phyloP scores from a whole-genome alignment of 2,329 filamentous ascomycete genomes.

The Torrubiellomyces zombiae region DNA sequence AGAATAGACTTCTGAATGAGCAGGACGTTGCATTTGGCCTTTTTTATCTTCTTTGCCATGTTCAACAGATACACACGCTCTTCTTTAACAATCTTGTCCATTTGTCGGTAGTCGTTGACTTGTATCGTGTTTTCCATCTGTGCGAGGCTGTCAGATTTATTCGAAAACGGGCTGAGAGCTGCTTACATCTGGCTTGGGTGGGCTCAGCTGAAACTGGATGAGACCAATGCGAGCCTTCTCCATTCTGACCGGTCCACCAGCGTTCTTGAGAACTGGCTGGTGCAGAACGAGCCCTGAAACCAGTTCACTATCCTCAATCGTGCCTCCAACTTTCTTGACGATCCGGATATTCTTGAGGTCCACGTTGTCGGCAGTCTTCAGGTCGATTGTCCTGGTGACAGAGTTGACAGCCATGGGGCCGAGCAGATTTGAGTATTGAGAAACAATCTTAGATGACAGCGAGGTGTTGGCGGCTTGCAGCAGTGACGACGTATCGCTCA shows the following conservation, averaged over 20 bases:
- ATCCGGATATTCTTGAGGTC: slow-evolving; percentile 94
- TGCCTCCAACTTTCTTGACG: slow-evolving; percentile 93
- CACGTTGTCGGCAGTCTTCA: slow-evolving; percentile 90
- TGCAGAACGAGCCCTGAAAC: slow-evolving; percentile 86
- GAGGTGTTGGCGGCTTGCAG: slow-evolving; percentile 95
- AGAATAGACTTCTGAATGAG: slow-evolving; percentile 98
- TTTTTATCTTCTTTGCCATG: slow-evolving; percentile 99
- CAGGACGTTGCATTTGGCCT: slow-evolving; percentile 97
- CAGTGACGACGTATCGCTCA: slow-evolving; percentile 75
- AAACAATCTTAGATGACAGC: slow-evolving; percentile 95
- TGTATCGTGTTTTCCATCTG: slow-evolving; percentile 99
- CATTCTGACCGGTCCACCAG: slow-evolving; percentile 77
- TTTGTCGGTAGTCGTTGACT: slow-evolving; percentile 98
- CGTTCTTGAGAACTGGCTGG: slow-evolving; percentile 85
- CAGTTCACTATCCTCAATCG: slow-evolving; percentile 96
- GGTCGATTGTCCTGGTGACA: slow-evolving; percentile 87
- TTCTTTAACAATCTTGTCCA: slow-evolving; percentile 99
- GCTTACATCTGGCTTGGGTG: slow-evolving; percentile 84
- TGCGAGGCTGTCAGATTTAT: no score
- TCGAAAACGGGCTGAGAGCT: no score
- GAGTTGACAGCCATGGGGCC: slow-evolving; percentile 98
- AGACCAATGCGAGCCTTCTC: slow-evolving; percentile 95
- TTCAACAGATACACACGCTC: slow-evolving; percentile 95
- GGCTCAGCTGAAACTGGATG: slow-evolving; percentile 97
- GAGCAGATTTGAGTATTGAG: slow-evolving; percentile 85